A percentile compares a stretch with the other conserved stretches of the same genome.
These are phyloP conservation scores for Vitrella brassicaformis DNA, from an alignment of 73 alveolate genomes.

Conservation along the genomic window DNA sequence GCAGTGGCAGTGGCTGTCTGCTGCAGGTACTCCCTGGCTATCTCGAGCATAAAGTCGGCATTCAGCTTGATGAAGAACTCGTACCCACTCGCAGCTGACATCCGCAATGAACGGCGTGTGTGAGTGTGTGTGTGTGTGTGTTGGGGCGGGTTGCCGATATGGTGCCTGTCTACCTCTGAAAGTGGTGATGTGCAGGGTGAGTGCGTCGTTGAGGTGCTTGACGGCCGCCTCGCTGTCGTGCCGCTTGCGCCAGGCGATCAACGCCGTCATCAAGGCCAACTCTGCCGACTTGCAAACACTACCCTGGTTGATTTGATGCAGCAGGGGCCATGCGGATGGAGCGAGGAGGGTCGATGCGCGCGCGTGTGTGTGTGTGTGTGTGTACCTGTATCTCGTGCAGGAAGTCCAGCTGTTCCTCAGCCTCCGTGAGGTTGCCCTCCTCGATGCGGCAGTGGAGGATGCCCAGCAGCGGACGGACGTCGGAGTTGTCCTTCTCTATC, in stretches of 20 bases:
- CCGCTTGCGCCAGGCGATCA: constrained; percentile 54
- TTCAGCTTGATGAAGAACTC: constrained; percentile 64
- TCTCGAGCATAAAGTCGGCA: constrained; percentile 68
- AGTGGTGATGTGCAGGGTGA: not conserved
- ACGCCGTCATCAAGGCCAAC: constrained; percentile 50
- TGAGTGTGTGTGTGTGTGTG: not conserved
- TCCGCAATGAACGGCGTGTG: not conserved
- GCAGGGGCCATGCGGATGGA: not conserved
- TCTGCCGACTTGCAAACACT: constrained; percentile 47
- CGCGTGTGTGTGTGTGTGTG: not conserved
- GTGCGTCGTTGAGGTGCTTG: not conserved
- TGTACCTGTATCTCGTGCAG: not conserved
- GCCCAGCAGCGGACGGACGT: constrained; percentile 74
- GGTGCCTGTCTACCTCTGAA: not conserved
- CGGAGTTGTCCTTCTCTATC: constrained; percentile 59
- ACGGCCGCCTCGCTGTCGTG: not conserved
- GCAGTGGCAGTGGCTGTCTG: too few species aligned
- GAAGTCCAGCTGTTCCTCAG: constrained; percentile 52
- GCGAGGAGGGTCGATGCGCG: not conserved
- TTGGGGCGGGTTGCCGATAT: too few species aligned
- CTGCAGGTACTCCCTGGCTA: constrained; percentile 50
- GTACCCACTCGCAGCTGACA: constrained; percentile 46
- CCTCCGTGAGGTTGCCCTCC: constrained; percentile 77
- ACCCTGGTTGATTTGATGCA: not conserved
- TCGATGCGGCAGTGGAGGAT: constrained; percentile 77